A percentile compares a stretch with the other conserved stretches of the same genome.
These are phyloP conservation scores for Termitomyces sp. DNA, from an alignment of 768 basidiomycete species.

Conservation along the genomic window DNA sequence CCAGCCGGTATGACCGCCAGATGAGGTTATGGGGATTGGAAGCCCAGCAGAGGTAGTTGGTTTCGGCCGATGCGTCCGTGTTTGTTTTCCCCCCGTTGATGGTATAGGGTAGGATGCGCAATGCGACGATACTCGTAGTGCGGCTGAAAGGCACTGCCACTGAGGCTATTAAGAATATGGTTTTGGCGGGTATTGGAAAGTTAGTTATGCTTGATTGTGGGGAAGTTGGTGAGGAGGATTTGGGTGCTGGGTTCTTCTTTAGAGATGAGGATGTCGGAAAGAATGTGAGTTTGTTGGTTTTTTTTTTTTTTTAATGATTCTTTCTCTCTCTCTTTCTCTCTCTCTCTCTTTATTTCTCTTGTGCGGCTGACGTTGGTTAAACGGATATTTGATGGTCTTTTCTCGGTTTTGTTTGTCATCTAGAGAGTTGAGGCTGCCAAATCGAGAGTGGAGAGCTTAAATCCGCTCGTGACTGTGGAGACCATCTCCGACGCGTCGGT, in stretches of 20 bases:
- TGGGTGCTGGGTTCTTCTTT: conserved; percentile 91
- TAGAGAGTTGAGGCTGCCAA: conserved; percentile 87
- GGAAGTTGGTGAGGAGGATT: conserved; percentile 74
- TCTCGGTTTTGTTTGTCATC: conserved; percentile 21
- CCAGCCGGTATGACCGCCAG: conserved; percentile 90
- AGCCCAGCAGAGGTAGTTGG: conserved; percentile 76
- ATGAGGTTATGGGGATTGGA: conserved; percentile 98
- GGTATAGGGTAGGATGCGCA: conserved; percentile 69
- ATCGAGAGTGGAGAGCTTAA: conserved; percentile 80
- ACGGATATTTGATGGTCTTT: conserved; percentile 35
- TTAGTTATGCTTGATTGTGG: conserved; percentile 79
- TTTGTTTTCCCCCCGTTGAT: conserved; percentile 15
- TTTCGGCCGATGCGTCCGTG: conserved; percentile 6
- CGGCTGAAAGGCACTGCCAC: conserved; percentile 80
- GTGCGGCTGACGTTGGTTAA: conserved; percentile 7
- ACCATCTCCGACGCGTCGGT: conserved; percentile 46
- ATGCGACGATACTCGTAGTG: conserved; percentile 82
- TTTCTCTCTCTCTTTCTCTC: no score
- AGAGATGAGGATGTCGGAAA: conserved; percentile 89
- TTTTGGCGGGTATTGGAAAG: conserved; percentile 91
- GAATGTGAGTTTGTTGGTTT: conserved; percentile 48
- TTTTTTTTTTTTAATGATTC: neutral
- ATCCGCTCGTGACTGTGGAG: conserved; percentile 85
- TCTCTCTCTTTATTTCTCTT: neutral
- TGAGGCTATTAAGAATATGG: conserved; percentile 96